Base-by-base conservation (phyloP, 2,329 filamentous ascomycete genomes). In the Colletotrichum graminicola region DNA sequence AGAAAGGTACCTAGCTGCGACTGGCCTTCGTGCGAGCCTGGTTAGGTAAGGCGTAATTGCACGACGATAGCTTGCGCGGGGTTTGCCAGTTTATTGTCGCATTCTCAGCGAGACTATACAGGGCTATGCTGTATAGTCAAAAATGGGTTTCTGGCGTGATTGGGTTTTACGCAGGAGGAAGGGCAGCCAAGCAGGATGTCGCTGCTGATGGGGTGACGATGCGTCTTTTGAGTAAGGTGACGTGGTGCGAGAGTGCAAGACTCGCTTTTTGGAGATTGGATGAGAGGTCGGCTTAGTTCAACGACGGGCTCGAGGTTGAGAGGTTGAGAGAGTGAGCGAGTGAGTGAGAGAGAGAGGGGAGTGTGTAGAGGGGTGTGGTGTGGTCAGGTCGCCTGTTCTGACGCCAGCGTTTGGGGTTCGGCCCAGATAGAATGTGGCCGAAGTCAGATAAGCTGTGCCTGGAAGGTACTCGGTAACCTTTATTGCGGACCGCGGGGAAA, bases 31-130 rank as follows among this genome's bases (percentile, higher is more conserved):
- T 61, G 61, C 45, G 43, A 71, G 65, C 62, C 61, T 66, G 61
- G 70, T 71, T 66, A 66, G 70, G 67, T 71, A 71, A 72, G 61
- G 61, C 62, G 70, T 26, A 43, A 45, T 55, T 72, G 43, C 55
- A 57, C 54, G 39, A 62, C 21, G 54, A 64, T 63, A 63, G 39
- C 47, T 57, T 49, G 55, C 61, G 62, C 66, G 70, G 70, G 70
- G 70, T 61, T 29, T 49, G 49, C 39, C 39, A 71, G 52, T 32
- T 64, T 55, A 64, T 54, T 62, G 70, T 72, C 56, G 66, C 70
- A 62, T 66, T 47, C 59, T 60, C 41, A 3, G 23, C 32, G 36
- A 41, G n/a, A 39, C 10, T 47, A 67, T 41, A 32, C 11, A 45
- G 55, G 23, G 41, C 29, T n/a, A 41, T 6, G 21, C 36, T 43